Conservation (phyloP, 2,329 filamentous ascomycete species). For the Alternaria conjuncta region DNA sequence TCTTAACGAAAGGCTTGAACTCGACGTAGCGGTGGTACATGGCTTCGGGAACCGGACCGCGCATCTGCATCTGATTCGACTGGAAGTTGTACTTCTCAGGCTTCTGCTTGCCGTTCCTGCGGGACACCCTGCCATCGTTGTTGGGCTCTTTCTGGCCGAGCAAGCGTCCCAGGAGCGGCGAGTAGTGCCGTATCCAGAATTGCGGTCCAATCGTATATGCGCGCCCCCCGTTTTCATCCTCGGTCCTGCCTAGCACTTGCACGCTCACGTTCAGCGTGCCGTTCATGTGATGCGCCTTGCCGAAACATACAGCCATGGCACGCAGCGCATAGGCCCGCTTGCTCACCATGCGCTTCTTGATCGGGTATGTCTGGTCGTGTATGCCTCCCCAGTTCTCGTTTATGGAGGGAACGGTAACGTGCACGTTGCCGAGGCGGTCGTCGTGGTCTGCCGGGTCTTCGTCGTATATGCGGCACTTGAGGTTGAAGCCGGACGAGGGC, state of each 20-base stretch:
- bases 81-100: slow-evolving; percentile 87
- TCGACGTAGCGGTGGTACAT: slow-evolving; percentile 94
- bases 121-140: slow-evolving; percentile 38
- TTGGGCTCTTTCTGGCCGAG: slow-evolving; percentile 68
- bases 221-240: slow-evolving; percentile 67
- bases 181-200: slow-evolving; percentile 82
- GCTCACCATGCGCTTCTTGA: slow-evolving; percentile 85
- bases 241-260: slow-evolving; percentile 77
- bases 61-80: slow-evolving; percentile 87
- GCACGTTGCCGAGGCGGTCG: slow-evolving; percentile 86
- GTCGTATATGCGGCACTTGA: slow-evolving; percentile 89
- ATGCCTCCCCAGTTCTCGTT: slow-evolving; percentile 73
- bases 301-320: slow-evolving; percentile 69
- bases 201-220: slow-evolving; percentile 81
- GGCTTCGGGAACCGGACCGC: slow-evolving; percentile 78
- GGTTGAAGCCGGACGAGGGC: slow-evolving; percentile 76
- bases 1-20: slow-evolving; percentile 86
- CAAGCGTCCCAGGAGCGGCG: slow-evolving; percentile 84
- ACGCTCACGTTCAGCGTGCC: slow-evolving; percentile 76
- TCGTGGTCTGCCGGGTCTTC: slow-evolving; percentile 87
- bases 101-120: slow-evolving; percentile 52
- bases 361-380: slow-evolving; percentile 67
- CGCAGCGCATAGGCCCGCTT: slow-evolving; percentile 84
- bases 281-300: slow-evolving; percentile 68
- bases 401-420: slow-evolving; percentile 68